Evolutionary conservation across 2,329 filamentous ascomycete species (phyloP).

Genomic region (Metarhizium rileyi): DNA sequence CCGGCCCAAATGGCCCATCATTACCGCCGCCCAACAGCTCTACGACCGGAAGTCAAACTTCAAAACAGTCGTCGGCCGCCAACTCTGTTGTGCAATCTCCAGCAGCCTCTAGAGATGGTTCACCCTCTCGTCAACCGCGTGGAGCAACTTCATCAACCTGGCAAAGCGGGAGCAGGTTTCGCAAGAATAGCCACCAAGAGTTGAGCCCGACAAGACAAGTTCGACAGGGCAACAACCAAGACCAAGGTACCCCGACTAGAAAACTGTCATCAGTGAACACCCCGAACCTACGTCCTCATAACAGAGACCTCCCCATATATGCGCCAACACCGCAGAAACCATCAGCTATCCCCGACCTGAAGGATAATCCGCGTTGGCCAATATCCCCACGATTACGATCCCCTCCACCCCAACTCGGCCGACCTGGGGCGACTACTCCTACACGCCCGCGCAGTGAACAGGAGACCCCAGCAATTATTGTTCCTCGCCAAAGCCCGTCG

Average conservation of each 20-base stretch:
- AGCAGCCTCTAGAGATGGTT: constrained; percentile 35
- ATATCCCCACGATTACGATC: constrained; percentile 69
- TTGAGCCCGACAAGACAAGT: constrained; percentile 49
- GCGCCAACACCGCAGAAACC: constrained; percentile 57
- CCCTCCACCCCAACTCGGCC: constrained; percentile 53
- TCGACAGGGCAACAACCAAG: constrained; percentile 43
- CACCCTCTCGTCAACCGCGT: constrained; percentile 32
- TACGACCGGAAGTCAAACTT: constrained; percentile 19
- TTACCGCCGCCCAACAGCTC: constrained; percentile 8
- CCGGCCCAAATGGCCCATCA: constrained; percentile 1
- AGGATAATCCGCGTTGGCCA: constrained; percentile 61
- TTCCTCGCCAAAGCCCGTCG: constrained; percentile 40
- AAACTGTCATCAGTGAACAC: constrained; percentile 59
- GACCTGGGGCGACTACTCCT: constrained; percentile 32
- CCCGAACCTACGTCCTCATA: constrained; percentile 52
- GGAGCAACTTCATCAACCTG: constrained; percentile 25
- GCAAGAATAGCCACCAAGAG: constrained; percentile 57
- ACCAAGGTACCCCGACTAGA: constrained; percentile 53
- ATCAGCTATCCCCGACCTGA: constrained; percentile 36
- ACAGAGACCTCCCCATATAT: constrained; percentile 52
- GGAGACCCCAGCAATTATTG: constrained; percentile 42
- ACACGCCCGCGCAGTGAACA: constrained; percentile 36
- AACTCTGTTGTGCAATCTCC: constrained; percentile 28
- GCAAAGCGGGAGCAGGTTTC: constrained; percentile 40
- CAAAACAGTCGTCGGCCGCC: constrained; percentile 26